Evolutionary conservation across 2,329 filamentous ascomycete genomes (phyloP), one percentile per base, ranked within the genome.

Genomic region (Trichoderma sp.): DNA sequence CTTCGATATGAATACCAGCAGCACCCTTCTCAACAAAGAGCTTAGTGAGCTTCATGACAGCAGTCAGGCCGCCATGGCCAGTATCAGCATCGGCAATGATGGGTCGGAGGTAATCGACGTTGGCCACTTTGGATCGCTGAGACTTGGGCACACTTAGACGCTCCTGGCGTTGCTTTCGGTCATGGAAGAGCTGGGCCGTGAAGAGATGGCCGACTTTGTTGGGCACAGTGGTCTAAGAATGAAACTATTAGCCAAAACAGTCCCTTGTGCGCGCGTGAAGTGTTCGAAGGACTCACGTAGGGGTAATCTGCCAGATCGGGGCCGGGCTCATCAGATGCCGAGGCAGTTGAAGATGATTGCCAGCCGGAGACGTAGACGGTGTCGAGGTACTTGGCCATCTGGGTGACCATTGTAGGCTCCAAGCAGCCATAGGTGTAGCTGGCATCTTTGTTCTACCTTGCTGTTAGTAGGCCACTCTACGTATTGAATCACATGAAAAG

Each of bases 11-110:
- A 74, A 99, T 97, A 70, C 95, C 95, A 48, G 95, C 95, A 52
- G 95, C 95, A 72, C 95, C 95, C 79, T 93, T 93, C 83, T 99
- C 95, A 69, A 98, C 81, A 78, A 99, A 98, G 65, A 98, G 87
- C 84, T 97, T 97, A 69, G 95, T 98, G 72, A 99, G 88, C 85
- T 98, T 99, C 95, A 99, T 98, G 72, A 98, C 90, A 64, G 95
- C 95, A n/a, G 95, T 98, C 68, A 99, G 84, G 74, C 95, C 95
- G 74, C 95, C 95, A 78, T 98, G 95, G 69, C 95, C 95, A 48
- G 95, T 99, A 76, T 99, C 95, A 57, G 94, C 95, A 78, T 99
- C 95, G 66, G 95, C 95, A 71, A 99, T 88, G 78, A 99, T 97
- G 67, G 95, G 95, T 21, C 95, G 90, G 55, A 99, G 88, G 80